Evolutionary conservation across 2,329 filamentous ascomycete genomes (phyloP), one percentile per base, ranked within the genome.

Genomic region (Cladosporium oxysporum): DNA sequence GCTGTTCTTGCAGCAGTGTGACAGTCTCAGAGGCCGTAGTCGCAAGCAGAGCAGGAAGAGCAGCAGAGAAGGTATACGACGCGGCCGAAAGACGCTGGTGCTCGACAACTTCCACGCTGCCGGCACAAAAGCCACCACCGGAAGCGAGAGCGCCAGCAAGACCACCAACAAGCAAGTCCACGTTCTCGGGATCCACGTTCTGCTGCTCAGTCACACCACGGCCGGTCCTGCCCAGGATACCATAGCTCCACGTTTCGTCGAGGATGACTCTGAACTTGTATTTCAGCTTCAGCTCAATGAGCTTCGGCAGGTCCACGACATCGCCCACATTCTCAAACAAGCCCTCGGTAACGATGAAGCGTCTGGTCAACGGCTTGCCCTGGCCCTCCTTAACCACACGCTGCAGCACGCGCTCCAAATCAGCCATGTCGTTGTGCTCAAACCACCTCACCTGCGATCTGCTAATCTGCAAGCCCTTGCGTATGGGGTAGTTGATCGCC

Each of bases 251-350:
- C 1, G 93, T 97, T 82, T 99, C 95, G 78, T 99, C 95, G 44
- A 99, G 88, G 70, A 98, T 96, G 65, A 99, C 87, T 73, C 95
- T 92, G 83, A 98, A 99, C 82, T 97, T 99, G 86, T 98, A 97
- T 78, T 91, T 91, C 71, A 93, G 88, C 80, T 97, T 97, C 71
- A 99, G 84, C 77, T 97, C 94, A 69, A 98, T 91, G 72, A 99
- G 87, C 76, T 90, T 93, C 2, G 93, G 94, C 68, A 99, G 81
- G 76, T 98, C 86, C 26, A 90, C 88, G 73, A 90, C 88, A 76
- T 97, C 94, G 61, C 95, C 95, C 26, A 91, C 86, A 65, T 90
- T 92, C 81, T 99, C 96, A 73, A 96, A 99, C 57, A 99, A 77
- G 11, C 91, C 95, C 80, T 99, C 96, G 0, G 94, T 97, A 64